Evolutionary conservation across 2,329 filamentous ascomycete genomes (phyloP).

Genomic region (Clonostachys rosea): DNA sequence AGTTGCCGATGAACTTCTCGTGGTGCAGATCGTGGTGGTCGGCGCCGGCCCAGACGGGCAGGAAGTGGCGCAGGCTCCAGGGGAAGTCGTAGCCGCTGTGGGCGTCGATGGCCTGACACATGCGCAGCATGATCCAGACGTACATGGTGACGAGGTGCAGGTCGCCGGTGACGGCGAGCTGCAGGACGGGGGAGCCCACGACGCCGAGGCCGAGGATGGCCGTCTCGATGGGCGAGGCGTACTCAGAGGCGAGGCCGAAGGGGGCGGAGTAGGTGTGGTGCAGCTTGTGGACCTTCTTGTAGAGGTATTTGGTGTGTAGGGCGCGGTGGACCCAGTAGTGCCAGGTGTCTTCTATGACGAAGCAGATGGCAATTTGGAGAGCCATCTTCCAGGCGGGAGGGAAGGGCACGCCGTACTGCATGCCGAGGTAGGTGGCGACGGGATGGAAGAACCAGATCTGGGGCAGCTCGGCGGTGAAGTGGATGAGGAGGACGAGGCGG

Average conservation of each 20-base stretch:
- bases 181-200: slow-evolving; percentile 76
- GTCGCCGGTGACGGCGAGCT: slow-evolving; percentile 77
- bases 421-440: slow-evolving; percentile 86
- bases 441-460: slow-evolving; percentile 99
- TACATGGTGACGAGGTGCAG: slow-evolving; percentile 98
- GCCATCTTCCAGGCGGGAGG: slow-evolving; percentile 81
- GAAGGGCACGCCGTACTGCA: slow-evolving; percentile 86
- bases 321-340: slow-evolving; percentile 95
- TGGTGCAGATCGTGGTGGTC: slow-evolving; percentile 97
- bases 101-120: slow-evolving; percentile 97
- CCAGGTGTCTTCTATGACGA: slow-evolving; percentile 94
- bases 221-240: slow-evolving; percentile 94
- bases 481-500: slow-evolving; percentile 83
- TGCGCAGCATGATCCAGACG: slow-evolving; percentile 84
- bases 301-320: slow-evolving; percentile 91
- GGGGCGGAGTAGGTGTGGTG: slow-evolving; percentile 98
- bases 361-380: slow-evolving; percentile 89
- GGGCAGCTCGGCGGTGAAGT: slow-evolving; percentile 96
- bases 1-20: slow-evolving; percentile 98
- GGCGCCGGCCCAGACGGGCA: slow-evolving; percentile 97
- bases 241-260: slow-evolving; percentile 94
- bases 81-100: slow-evolving; percentile 99
- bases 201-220: slow-evolving; percentile 90
- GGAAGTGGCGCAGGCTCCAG: slow-evolving; percentile 90
- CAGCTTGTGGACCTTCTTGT: slow-evolving; percentile 97